A percentile compares a stretch with the other conserved stretches of the same genome.
Evolutionary conservation across 306 rosid species (phyloP).

Genomic region (Malus sieversii): DNA sequence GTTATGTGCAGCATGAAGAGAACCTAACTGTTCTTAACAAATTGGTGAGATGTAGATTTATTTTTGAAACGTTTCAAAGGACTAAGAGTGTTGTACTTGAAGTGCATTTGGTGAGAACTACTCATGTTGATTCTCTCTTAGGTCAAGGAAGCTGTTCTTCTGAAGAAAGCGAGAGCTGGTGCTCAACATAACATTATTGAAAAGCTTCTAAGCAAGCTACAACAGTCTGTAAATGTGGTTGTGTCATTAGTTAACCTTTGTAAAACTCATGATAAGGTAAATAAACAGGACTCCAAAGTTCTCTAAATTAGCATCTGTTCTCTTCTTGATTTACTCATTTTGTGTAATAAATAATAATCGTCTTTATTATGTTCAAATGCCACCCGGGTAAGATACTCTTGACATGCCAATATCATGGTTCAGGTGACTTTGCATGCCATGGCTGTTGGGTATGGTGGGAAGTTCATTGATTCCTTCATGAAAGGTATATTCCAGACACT

Average conservation of each 20-base stretch:
- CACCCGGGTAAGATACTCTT: neutral
- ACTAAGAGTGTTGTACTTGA: neutral
- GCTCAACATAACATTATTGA: constrained; percentile 17
- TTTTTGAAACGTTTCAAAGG: neutral
- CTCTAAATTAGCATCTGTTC: neutral
- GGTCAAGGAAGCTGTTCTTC: constrained; percentile 21
- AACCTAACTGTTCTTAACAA: constrained; percentile 25
- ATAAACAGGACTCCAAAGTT: neutral
- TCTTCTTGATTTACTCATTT: neutral
- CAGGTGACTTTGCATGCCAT: constrained; percentile 34
- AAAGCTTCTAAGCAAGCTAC: constrained; percentile 20
- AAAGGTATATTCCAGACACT: constrained; percentile 21
- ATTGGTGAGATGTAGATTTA: constrained; percentile 23
- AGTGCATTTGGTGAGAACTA: neutral
- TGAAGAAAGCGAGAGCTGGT: constrained; percentile 14
- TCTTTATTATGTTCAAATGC: neutral
- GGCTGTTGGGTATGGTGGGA: constrained; percentile 42
- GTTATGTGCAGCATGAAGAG: constrained; percentile 37
- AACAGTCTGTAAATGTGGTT: constrained; percentile 30
- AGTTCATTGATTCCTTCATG: constrained; percentile 32
- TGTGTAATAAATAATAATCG: neutral
- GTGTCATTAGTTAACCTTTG: constrained; percentile 37
- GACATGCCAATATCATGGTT: constrained; percentile 5
- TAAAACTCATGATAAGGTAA: constrained; percentile 28
- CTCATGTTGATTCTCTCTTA: constrained; percentile 4